A percentile compares a stretch with the other conserved stretches of the same genome.
Evolutionary conservation across 768 basidiomycete genomes (phyloP).

Genomic region (Phlebiopsis flavidoalba): DNA sequence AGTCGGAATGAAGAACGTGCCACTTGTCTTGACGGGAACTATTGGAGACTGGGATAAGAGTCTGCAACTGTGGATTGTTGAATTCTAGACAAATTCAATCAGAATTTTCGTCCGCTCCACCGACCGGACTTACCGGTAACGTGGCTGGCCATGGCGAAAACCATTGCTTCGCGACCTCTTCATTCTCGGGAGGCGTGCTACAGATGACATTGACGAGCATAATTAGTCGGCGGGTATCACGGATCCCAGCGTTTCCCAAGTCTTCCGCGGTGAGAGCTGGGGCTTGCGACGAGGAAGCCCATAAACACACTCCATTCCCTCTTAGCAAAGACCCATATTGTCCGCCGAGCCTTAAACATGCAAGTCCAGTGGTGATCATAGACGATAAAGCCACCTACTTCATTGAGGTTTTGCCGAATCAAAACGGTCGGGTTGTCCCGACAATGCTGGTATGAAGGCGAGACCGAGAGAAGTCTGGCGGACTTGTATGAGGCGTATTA

Average conservation of each 20-base stretch:
- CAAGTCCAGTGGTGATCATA: not conserved
- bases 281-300: constrained; percentile 71
- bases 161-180: constrained; percentile 53
- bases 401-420: constrained; percentile 59
- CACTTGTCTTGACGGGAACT: constrained; percentile 50
- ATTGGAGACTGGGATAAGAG: constrained; percentile 56
- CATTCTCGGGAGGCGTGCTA: constrained; percentile 51
- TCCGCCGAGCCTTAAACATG: too few species aligned
- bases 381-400: constrained; percentile 38
- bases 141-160: constrained; percentile 62
- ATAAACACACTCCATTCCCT: constrained; percentile 63
- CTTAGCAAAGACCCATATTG: constrained; percentile 64
- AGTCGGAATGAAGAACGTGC: constrained; percentile 28
- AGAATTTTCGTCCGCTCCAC: not conserved
- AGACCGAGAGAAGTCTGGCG: constrained; percentile 47
- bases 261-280: constrained; percentile 46
- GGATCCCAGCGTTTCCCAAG: constrained; percentile 57
- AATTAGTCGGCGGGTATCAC: constrained; percentile 59
- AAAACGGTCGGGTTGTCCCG: constrained; percentile 42
- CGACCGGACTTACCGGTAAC: constrained; percentile 43
- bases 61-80: constrained; percentile 44
- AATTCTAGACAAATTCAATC: constrained; percentile 43
- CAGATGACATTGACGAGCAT: constrained; percentile 56
- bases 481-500: constrained; percentile 59
- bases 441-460: constrained; percentile 77